Percentiles rank a stretch among this genome's conserved stretches.
phyloP scores from a whole-genome alignment of 805 yeast genomes.

The Wickerhamiella siamensis region DNA sequence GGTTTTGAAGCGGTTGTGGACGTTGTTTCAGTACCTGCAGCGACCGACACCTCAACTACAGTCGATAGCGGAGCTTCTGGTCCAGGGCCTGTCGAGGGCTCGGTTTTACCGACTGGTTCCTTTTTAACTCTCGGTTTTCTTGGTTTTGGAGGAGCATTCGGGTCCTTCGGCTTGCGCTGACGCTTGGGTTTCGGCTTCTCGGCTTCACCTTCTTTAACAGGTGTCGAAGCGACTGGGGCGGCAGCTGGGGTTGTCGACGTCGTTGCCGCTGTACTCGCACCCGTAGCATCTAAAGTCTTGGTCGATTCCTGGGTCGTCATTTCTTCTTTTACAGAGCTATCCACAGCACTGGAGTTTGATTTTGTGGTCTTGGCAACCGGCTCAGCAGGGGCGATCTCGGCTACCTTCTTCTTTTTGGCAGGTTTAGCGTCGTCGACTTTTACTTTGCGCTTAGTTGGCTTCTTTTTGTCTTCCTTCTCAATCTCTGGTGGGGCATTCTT shows the following conservation, averaged over 20 bases:
- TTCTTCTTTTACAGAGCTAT: not conserved
- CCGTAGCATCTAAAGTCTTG: not conserved
- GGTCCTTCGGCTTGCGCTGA: not conserved
- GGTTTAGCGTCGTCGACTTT: slow-evolving; percentile 4
- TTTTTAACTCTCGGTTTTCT: slow-evolving; percentile 3
- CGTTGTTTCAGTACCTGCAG: too few relatives aligned
- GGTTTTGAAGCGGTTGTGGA: too few relatives aligned
- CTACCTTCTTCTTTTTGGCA: slow-evolving; percentile 5
- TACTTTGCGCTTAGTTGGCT: slow-evolving; percentile 11
- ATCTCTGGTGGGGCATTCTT: slow-evolving; percentile 9
- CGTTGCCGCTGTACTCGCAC: not conserved
- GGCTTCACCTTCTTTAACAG: not conserved
- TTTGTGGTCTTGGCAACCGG: not conserved
- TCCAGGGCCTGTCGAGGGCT: too few relatives aligned
- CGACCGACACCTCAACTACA: too few relatives aligned
- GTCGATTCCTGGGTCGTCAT: not conserved
- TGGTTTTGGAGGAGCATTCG: slow-evolving; percentile 3
- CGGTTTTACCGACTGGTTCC: too few relatives aligned
- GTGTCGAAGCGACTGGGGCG: not conserved
- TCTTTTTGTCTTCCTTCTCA: slow-evolving; percentile 13
- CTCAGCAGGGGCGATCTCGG: not conserved
- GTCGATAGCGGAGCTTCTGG: too few relatives aligned
- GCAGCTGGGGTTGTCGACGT: not conserved
- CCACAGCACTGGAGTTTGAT: not conserved
- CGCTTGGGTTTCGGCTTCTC: slow-evolving; percentile 4